These are phyloP conservation scores for Astragalus glycyphyllos DNA, from an alignment of 306 rosid species.

Conservation along the genomic window DNA sequence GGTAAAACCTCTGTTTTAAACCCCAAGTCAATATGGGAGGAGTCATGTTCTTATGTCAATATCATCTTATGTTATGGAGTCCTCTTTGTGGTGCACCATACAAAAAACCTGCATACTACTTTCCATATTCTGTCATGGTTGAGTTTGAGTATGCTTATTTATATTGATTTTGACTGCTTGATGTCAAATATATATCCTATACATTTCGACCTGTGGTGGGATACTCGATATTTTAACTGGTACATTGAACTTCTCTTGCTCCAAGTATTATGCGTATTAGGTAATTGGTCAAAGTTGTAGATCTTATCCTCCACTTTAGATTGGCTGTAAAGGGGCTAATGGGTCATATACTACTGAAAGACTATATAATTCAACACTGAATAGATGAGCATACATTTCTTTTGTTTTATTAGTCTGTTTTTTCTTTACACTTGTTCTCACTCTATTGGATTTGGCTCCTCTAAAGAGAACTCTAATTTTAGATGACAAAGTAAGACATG, in stretches of 20 bases:
- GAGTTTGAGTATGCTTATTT: slow-evolving; percentile 2
- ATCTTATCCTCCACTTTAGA: slow-evolving; percentile 17
- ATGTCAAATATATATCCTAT: background rate
- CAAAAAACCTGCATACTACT: background rate
- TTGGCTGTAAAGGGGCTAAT: background rate
- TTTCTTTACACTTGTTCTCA: background rate
- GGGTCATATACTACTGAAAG: slow-evolving; percentile 16
- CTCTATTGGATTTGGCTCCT: background rate
- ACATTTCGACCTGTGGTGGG: background rate
- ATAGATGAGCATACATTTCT: slow-evolving; percentile 11
- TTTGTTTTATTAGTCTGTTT: background rate
- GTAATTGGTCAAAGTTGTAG: background rate
- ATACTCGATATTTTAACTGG: slow-evolving; percentile 6
- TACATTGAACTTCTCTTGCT: slow-evolving; percentile 26
- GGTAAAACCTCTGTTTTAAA: slow-evolving; percentile 4
- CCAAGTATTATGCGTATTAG: slow-evolving; percentile 8
- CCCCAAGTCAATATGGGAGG: background rate
- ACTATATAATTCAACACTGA: background rate
- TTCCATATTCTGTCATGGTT: slow-evolving; percentile 15
- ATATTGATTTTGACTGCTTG: slow-evolving; percentile 22
- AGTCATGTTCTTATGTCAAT: slow-evolving; percentile 10
- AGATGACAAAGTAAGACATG: background rate
- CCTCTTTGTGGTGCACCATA: background rate
- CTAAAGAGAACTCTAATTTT: background rate
- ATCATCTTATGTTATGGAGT: background rate